These are phyloP conservation scores for Naganishia antarctica DNA, from an alignment of 768 basidiomycete species.

Conservation along the genomic window DNA sequence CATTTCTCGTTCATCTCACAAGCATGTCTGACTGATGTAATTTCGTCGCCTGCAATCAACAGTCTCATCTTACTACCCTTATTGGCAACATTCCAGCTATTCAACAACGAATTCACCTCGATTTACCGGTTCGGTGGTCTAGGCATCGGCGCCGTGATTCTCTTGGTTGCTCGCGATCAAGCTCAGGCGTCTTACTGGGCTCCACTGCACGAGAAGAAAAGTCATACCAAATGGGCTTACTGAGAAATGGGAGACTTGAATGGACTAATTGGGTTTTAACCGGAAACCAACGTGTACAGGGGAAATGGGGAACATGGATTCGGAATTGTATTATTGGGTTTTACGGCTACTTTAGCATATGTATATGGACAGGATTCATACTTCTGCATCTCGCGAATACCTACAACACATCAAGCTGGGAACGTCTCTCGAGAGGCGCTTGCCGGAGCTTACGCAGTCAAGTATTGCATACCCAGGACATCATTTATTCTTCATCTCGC, in stretches of 20 bases:
- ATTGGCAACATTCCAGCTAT: constrained; percentile 25
- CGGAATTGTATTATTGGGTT: no score
- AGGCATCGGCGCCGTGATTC: constrained; percentile 22
- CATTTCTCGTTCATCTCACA: no score
- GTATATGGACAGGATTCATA: neutral
- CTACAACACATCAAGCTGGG: no score
- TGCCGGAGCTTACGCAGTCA: no score
- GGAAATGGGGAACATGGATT: no score
- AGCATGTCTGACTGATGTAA: no score
- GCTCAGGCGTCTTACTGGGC: constrained; percentile 27
- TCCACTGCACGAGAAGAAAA: constrained; percentile 10
- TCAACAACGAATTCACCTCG: constrained; percentile 1
- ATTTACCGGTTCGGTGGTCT: constrained; percentile 23
- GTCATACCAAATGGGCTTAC: constrained; percentile 21
- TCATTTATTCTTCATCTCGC: no score
- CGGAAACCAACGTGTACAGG: no score
- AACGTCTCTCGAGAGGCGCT: no score
- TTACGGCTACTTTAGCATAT: neutral
- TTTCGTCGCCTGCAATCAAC: neutral
- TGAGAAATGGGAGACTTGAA: neutral
- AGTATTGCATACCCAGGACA: no score
- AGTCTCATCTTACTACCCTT: constrained; percentile 26
- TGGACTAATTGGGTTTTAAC: no score
- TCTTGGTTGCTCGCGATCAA: constrained; percentile 26
- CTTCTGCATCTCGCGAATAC: neutral